Percentiles rank a stretch among this genome's conserved stretches.
Conservation (phyloP, 73 alveolate genomes). For the Paramecium sonneborni region DNA sequence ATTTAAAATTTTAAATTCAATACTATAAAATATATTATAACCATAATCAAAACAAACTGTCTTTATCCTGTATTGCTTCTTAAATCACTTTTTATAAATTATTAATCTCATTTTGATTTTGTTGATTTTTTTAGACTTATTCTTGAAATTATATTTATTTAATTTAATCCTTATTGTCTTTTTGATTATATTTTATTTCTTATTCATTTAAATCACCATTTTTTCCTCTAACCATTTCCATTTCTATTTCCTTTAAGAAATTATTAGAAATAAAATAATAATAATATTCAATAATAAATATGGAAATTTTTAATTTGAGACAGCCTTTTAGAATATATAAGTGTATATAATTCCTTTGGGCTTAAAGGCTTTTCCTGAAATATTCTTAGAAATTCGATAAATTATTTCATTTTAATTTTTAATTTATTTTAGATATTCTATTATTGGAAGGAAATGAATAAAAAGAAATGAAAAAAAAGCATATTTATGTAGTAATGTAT, state of each 20-base stretch:
- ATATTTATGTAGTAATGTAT: too few species aligned
- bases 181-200: background rate
- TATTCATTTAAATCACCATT: background rate
- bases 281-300: too few species aligned
- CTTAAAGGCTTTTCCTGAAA: too few species aligned
- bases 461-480: too few species aligned
- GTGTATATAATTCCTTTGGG: too few species aligned
- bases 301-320: too few species aligned
- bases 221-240: background rate
- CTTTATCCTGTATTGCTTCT: background rate
- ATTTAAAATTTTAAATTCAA: background rate
- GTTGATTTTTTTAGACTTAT: background rate
- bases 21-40: background rate
- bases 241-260: background rate
- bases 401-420: too few species aligned
- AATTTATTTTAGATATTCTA: too few species aligned
- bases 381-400: too few species aligned
- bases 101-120: background rate
- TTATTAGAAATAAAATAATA: too few species aligned
- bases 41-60: background rate
- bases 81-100: background rate
- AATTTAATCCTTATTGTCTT: background rate
- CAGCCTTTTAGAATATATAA: too few species aligned
- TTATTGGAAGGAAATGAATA: too few species aligned
- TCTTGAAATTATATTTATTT: background rate